Evolutionary conservation across 768 basidiomycete genomes (phyloP).

Genomic region (Macrocybe gigantea): DNA sequence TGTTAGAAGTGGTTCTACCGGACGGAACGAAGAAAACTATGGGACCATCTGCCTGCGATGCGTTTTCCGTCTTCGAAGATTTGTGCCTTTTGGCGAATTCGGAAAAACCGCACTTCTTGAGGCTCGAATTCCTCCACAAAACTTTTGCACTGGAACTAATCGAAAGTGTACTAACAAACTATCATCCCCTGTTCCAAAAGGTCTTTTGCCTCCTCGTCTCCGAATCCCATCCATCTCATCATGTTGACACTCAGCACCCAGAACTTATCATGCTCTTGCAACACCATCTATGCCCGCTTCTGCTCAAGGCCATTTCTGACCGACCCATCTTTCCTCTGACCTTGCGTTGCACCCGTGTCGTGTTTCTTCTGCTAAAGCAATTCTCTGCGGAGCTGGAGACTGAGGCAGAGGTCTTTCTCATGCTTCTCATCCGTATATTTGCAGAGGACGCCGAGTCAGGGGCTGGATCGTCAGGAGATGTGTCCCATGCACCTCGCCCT

Average conservation of each 20-base stretch:
- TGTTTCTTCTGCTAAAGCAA: conserved; percentile 89
- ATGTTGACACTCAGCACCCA: conserved; percentile 44
- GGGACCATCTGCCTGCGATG: conserved; percentile 75
- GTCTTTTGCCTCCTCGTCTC: conserved; percentile 29
- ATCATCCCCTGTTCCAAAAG: conserved; percentile 79
- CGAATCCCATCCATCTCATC: conserved; percentile 1
- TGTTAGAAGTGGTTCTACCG: conserved; percentile 51
- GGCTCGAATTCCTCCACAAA: conserved; percentile 77
- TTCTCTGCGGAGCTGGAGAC: conserved; percentile 77
- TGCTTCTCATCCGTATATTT: conserved; percentile 61
- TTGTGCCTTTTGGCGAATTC: conserved; percentile 83
- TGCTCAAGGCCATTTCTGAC: conserved; percentile 83
- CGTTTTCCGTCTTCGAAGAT: conserved; percentile 88
- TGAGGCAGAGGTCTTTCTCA: conserved; percentile 84
- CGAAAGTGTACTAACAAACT: conserved; percentile 93
- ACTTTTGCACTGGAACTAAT: conserved; percentile 97
- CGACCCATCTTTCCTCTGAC: conserved; percentile 81
- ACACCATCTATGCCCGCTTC: conserved; percentile 84
- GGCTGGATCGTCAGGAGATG: conserved; percentile 6
- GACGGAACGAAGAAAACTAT: conserved; percentile 60
- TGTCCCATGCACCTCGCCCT: conserved; percentile 42
- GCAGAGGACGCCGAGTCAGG: conserved; percentile 39
- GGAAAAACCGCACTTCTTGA: conserved; percentile 76
- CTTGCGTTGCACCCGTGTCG: conserved; percentile 86
- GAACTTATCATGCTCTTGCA: conserved; percentile 84